phyloP scores from a whole-genome alignment of 108 stramenopile genomes.

The Discostella stelligeroides region DNA sequence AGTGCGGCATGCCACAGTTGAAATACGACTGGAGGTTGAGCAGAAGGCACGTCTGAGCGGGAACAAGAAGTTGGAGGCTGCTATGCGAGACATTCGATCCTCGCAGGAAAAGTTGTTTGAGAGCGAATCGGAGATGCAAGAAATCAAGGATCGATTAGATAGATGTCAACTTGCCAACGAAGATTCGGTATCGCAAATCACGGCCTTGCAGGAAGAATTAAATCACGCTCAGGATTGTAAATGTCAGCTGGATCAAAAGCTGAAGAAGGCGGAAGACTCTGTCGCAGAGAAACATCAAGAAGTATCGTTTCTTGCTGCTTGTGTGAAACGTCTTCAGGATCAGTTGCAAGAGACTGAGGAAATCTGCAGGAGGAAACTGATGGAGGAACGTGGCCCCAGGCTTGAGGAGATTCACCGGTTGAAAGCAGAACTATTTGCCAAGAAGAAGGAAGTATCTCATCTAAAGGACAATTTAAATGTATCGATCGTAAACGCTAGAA shows the following conservation, averaged over 20 bases:
- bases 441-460: not conserved
- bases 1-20: not conserved
- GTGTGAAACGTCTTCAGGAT: conserved; percentile 4
- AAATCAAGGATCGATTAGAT: not conserved
- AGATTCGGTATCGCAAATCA: not conserved
- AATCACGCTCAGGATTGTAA: too few species aligned
- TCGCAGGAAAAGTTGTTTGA: not conserved
- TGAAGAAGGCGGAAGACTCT: not conserved
- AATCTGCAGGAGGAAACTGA: conserved; percentile 3
- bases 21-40: not conserved
- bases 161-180: not conserved
- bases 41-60: not conserved
- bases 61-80: conserved; percentile 3
- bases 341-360: not conserved
- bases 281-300: not conserved
- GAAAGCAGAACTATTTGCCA: not conserved
- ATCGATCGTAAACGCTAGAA: not conserved
- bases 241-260: not conserved
- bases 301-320: not conserved
- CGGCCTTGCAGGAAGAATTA: not conserved
- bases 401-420: not conserved
- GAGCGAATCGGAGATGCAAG: not conserved
- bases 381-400: not conserved
- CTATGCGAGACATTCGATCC: not conserved
- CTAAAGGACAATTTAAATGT: not conserved